Evolutionary conservation across 345 rosid species (phyloP).

Genomic region (Eucalyptus shirleyi): DNA sequence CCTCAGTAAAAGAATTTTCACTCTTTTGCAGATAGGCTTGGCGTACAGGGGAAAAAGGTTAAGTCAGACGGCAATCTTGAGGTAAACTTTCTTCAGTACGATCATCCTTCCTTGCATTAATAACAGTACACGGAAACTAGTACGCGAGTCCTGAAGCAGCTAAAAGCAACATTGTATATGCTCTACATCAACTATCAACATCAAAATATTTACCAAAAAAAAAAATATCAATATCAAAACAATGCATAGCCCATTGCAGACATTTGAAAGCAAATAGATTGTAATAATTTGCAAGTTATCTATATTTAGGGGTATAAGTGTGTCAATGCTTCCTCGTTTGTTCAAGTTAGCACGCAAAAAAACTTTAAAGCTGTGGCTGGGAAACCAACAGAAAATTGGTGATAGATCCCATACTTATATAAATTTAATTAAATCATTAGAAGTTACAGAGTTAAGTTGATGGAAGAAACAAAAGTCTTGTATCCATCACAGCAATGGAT

Average conservation of each 20-base stretch:
- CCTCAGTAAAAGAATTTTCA: not conserved
- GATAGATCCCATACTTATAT: not conserved
- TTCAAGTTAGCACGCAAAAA: not conserved
- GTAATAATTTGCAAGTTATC: not conserved
- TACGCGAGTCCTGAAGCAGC: not conserved
- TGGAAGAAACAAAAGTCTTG: not conserved
- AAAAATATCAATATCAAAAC: not conserved
- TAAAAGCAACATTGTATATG: not conserved
- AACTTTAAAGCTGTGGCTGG: not conserved
- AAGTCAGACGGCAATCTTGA: slow-evolving; percentile 30
- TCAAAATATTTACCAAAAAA: not conserved
- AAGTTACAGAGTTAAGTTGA: not conserved
- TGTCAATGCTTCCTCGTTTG: not conserved
- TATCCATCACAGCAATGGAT: not conserved
- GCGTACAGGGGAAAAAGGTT: slow-evolving; percentile 53
- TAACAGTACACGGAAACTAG: not conserved
- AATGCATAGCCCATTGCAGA: not conserved
- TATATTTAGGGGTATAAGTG: not conserved
- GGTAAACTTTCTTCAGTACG: slow-evolving; percentile 1
- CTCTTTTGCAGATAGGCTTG: slow-evolving; percentile 23
- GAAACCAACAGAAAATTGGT: not conserved
- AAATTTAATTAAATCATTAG: not conserved
- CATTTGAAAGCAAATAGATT: not conserved
- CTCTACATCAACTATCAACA: not conserved
- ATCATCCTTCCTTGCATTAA: not conserved